phyloP scores from a whole-genome alignment of 2,329 filamentous ascomycete species.

The Talaromyces sp. region DNA sequence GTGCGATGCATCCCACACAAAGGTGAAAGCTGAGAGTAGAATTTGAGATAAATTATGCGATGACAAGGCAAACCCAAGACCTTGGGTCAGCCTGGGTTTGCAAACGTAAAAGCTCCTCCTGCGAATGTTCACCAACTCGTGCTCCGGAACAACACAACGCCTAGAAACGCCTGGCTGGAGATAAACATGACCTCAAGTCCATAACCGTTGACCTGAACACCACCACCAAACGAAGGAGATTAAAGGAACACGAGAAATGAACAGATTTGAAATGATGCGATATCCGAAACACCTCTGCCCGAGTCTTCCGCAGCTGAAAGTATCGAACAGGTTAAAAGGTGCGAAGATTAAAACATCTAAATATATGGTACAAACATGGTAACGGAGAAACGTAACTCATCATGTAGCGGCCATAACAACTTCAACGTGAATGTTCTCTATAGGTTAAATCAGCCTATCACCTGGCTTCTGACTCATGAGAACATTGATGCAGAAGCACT shows the following conservation, averaged over 20 bases:
- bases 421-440: slow-evolving; percentile 13
- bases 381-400: slow-evolving; percentile 17
- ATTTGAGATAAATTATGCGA: not conserved
- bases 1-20: not conserved
- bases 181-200: slow-evolving; percentile 7
- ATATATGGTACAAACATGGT: slow-evolving; percentile 18
- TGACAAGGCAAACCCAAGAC: not conserved
- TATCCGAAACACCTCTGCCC: slow-evolving; percentile 1
- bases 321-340: not conserved
- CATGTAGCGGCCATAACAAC: slow-evolving; percentile 15
- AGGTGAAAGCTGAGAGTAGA: not conserved
- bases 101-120: slow-evolving; percentile 6
- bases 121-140: slow-evolving; percentile 6
- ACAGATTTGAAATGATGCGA: not conserved
- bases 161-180: slow-evolving; percentile 8
- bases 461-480: not conserved
- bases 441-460: not conserved
- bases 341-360: slow-evolving; percentile 13
- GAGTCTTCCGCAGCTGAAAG: slow-evolving; percentile 11
- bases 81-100: too few species aligned
- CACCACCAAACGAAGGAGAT: slow-evolving; percentile 11
- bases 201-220: slow-evolving; percentile 16
- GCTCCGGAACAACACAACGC: slow-evolving; percentile 4
- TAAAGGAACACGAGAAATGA: not conserved
- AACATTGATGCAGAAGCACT: slow-evolving; percentile 1